A percentile compares a stretch with the other conserved stretches of the same genome.
Evolutionary conservation across 164 flowering plant genomes (phyloP).

Genomic region (Akebia trifoliata): DNA sequence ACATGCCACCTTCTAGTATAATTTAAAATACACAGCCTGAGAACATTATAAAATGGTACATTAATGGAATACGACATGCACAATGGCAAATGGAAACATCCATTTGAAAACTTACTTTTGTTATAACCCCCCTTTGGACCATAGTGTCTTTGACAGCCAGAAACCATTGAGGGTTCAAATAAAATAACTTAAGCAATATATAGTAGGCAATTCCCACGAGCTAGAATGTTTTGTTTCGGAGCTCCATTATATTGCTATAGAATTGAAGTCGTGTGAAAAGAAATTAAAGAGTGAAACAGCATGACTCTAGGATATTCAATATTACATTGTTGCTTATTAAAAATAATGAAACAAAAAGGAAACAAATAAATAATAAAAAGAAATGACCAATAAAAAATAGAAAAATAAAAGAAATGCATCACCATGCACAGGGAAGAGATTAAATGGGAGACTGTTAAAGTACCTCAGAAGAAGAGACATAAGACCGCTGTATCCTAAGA

Average conservation of each 20-base stretch:
- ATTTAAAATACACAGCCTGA: no score
- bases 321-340: not conserved
- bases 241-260: not conserved
- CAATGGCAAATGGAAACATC: not conserved
- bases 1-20: no score
- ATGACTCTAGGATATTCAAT: not conserved
- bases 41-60: no score
- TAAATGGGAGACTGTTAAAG: conserved; percentile 3
- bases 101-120: no score
- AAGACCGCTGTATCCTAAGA: conserved; percentile 77
- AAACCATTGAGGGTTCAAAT: not conserved
- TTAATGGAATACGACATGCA: no score
- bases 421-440: not conserved
- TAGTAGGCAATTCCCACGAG: not conserved
- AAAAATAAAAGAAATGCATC: not conserved
- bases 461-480: conserved; percentile 82
- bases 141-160: not conserved
- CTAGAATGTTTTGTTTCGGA: not conserved
- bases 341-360: no score
- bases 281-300: no score
- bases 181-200: not conserved
- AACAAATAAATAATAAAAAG: no score
- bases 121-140: not conserved
- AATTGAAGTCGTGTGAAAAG: not conserved
- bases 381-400: not conserved